These are phyloP conservation scores for Rachicladosporium sp. DNA, from an alignment of 2,329 filamentous ascomycete genomes.

Conservation along the genomic window DNA sequence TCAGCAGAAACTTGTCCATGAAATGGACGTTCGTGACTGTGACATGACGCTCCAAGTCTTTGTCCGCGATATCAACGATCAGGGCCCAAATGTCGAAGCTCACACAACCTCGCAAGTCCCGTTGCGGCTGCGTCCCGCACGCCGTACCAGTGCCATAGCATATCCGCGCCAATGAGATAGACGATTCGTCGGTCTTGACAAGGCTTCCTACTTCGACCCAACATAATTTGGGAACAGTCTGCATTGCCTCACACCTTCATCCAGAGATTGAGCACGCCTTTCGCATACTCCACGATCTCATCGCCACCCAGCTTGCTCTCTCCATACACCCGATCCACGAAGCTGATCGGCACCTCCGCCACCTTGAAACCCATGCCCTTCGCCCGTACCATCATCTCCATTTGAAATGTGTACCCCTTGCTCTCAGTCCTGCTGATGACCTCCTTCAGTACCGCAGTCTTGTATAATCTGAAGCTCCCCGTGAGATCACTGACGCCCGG, in stretches of 20 bases:
- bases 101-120: too few relatives aligned
- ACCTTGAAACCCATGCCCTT: slow-evolving; percentile 93
- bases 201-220: too few relatives aligned
- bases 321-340: slow-evolving; percentile 90
- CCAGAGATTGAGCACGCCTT: slow-evolving; percentile 42
- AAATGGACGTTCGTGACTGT: too few relatives aligned
- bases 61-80: too few relatives aligned
- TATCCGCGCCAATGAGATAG: too few relatives aligned
- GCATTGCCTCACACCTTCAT: slow-evolving; percentile 31
- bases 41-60: too few relatives aligned
- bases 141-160: too few relatives aligned
- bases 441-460: slow-evolving; percentile 76
- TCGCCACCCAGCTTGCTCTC: slow-evolving; percentile 89
- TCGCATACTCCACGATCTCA: slow-evolving; percentile 94
- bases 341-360: slow-evolving; percentile 89
- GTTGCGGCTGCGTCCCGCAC: too few relatives aligned
- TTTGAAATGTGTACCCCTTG: slow-evolving; percentile 98
- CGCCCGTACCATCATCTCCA: slow-evolving; percentile 98
- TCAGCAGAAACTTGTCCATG: too few relatives aligned
- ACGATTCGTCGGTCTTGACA: too few relatives aligned
- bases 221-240: not conserved
- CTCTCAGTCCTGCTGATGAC: slow-evolving; percentile 84
- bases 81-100: too few relatives aligned
- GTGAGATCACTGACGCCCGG: slow-evolving; percentile 94
- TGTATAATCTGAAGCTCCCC: slow-evolving; percentile 89